Evolutionary conservation across 2,329 filamentous ascomycete species (phyloP), one percentile per base, ranked within the genome.

Genomic region (Cadophora sp.): DNA sequence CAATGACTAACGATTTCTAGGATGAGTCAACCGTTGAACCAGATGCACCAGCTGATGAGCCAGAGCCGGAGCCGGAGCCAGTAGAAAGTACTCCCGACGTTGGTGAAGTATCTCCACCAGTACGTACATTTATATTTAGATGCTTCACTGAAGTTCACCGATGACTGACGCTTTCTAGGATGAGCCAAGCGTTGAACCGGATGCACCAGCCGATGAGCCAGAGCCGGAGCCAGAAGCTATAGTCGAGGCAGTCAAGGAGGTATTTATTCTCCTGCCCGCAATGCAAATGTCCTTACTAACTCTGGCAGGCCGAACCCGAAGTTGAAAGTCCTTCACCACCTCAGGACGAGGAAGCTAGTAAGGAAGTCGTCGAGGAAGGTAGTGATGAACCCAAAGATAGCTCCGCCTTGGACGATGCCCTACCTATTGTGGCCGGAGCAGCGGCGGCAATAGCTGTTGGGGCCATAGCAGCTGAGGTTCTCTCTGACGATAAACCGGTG

Each of bases 401-500:
- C 41, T 27, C 59, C 53, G 47, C 33, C 13, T n/a, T 59, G 39
- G 24, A 59, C 20, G 62, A 70, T 16, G 64, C 36, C 18, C n/a
- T 65, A 33, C 65, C 64, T 5, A 47, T 65, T 43, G 65, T 47
- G 20, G 68, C 55, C 5, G 66, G 48, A 30, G 63, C 50, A 30
- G 68, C 67, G 13, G 65, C 65, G 47, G 64, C 63, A 24, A 36
- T 64, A 11, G 65, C 45, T 27, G 68, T 62, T 20, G 71, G 61
- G 53, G 65, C 60, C 20, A 58, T 68, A 20, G 62, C 64, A 5
- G 69, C 63, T 16, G 67, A 66, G 33, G 43, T 66, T 30, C 20
- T 70, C 5, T 60, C 62, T 39, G 58, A 69, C 13, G 62, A 66
- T n/a, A 65, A 71, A 41, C 27, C 62, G 18, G 62, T 69, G 6